phyloP scores from a whole-genome alignment of 345 rosid species.

The Brassica incana region DNA sequence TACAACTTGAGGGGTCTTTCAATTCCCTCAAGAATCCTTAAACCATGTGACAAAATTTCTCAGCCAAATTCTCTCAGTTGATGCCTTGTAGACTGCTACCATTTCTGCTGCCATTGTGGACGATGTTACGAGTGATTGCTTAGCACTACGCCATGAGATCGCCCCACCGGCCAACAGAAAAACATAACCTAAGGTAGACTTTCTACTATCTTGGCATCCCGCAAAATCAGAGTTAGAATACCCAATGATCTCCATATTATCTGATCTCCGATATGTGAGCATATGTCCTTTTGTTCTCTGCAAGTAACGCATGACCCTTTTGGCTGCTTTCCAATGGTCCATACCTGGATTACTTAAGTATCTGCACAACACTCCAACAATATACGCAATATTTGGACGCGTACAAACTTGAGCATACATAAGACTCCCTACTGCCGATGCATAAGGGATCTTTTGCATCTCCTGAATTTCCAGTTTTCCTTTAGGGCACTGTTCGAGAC shows the following conservation, averaged over 20 bases:
- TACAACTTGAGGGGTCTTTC: background rate
- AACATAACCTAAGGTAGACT: background rate
- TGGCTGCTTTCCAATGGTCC: background rate
- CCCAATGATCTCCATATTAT: background rate
- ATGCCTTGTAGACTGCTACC: background rate
- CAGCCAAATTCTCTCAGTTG: background rate
- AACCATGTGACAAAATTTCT: background rate
- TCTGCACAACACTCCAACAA: background rate
- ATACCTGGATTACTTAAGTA: background rate
- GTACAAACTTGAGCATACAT: conserved; percentile 5
- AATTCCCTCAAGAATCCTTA: background rate
- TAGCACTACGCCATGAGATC: background rate
- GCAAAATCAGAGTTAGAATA: background rate
- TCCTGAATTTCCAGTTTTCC: too few species aligned
- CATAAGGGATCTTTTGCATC: too few species aligned
- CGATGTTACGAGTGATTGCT: background rate
- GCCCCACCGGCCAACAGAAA: background rate
- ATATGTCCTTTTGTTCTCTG: background rate
- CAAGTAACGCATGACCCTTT: background rate
- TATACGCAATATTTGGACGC: background rate
- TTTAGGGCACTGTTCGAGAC: too few species aligned
- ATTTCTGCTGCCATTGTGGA: background rate
- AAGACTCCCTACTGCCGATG: background rate
- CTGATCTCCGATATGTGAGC: background rate
- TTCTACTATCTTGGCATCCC: background rate